A percentile compares a stretch with the other conserved stretches of the same genome.
Evolutionary conservation across 371 early-diverging fungal genomes (phyloP).

Genomic region (Zopfochytrium polystomum): DNA sequence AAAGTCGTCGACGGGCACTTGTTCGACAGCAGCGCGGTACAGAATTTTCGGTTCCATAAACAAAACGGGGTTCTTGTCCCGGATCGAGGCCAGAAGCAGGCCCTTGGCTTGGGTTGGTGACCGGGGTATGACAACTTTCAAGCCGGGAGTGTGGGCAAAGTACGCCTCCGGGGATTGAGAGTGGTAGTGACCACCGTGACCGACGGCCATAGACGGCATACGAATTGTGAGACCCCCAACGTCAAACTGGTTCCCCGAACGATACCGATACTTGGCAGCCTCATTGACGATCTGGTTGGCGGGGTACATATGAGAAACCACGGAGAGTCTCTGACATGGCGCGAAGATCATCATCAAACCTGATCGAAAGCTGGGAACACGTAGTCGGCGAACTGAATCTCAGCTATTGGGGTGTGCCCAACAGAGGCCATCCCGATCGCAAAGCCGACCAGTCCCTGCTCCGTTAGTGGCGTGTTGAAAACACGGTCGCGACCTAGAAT

Average conservation of each 20-base stretch:
- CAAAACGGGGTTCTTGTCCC: slow-evolving; percentile 91
- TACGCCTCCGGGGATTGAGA: slow-evolving; percentile 94
- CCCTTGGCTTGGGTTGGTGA: slow-evolving; percentile 97
- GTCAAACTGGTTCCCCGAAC: slow-evolving; percentile 90
- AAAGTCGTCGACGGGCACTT: slow-evolving; percentile 92
- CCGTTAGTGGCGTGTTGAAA: slow-evolving; percentile 95
- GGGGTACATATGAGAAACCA: no score
- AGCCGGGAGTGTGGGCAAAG: slow-evolving; percentile 94
- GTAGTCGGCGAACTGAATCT: slow-evolving; percentile 89
- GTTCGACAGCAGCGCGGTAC: slow-evolving; percentile 94
- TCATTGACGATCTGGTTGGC: slow-evolving; percentile 97
- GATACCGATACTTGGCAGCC: slow-evolving; percentile 95
- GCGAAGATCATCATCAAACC: neutral
- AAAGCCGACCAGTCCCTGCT: slow-evolving; percentile 96
- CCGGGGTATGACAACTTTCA: slow-evolving; percentile 93
- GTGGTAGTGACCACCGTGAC: slow-evolving; percentile 97
- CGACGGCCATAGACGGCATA: slow-evolving; percentile 92
- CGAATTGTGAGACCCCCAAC: slow-evolving; percentile 91
- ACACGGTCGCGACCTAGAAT: slow-evolving; percentile 69
- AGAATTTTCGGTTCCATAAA: slow-evolving; percentile 97
- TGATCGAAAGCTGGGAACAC: slow-evolving; percentile 13
- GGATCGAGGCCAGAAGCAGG: slow-evolving; percentile 84
- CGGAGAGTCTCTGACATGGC: no score
- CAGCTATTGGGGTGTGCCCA: slow-evolving; percentile 96
- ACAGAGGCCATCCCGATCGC: slow-evolving; percentile 96